Conservation (phyloP, 805 yeast genomes). For the Suhomyces kilbournensis region DNA sequence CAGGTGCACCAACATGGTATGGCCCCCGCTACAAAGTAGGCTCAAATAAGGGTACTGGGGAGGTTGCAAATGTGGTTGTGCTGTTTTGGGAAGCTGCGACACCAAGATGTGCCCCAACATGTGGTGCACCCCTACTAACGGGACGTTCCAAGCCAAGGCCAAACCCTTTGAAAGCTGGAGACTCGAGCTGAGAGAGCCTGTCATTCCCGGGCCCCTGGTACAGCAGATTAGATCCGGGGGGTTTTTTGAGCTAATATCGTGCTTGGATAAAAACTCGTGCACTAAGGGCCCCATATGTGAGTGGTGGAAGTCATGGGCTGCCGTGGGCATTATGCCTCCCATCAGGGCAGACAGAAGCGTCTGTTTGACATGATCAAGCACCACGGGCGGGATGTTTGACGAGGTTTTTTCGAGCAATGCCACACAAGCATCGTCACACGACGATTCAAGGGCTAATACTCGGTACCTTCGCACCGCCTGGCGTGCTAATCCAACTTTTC, state of each 20-base stretch:
- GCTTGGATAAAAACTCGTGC: conserved; percentile 36
- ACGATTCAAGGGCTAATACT: conserved; percentile 84
- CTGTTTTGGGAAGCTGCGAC: conserved; percentile 25
- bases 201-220: conserved; percentile 97
- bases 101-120: conserved; percentile 90
- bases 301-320: conserved; percentile 81
- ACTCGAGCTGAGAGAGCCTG: conserved; percentile 81
- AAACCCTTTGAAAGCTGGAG: conserved; percentile 83
- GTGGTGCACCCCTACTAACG: conserved; percentile 89
- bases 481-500: background rate
- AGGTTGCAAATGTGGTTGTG: conserved; percentile 46
- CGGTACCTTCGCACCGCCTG: conserved; percentile 40
- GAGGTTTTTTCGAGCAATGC: conserved; percentile 60
- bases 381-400: conserved; percentile 37
- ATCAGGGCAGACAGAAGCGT: conserved; percentile 62
- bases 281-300: conserved; percentile 51
- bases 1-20: conserved; percentile 80
- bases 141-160: conserved; percentile 70
- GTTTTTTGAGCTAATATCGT: conserved; percentile 23
- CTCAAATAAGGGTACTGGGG: conserved; percentile 71
- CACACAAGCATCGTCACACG: conserved; percentile 95
- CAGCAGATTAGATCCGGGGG: conserved; percentile 79
- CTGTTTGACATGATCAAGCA: conserved; percentile 56
- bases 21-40: conserved; percentile 88
- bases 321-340: conserved; percentile 89